Evolutionary conservation across 2,329 filamentous ascomycete genomes (phyloP).

Genomic region (Gaeumannomyces sp.): DNA sequence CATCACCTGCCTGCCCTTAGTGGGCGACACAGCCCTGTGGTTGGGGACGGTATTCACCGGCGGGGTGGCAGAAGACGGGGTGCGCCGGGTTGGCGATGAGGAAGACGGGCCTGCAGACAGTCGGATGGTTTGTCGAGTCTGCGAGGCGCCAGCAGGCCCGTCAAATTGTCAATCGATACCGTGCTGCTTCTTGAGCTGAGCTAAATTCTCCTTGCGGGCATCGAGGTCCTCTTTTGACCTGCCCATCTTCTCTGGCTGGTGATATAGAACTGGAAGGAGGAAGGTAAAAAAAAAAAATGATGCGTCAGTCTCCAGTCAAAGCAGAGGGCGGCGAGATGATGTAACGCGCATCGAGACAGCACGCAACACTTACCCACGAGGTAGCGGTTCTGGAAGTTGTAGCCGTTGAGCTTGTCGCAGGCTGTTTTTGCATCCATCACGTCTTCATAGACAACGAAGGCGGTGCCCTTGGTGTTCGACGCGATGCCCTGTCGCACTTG

Average conservation of each 20-base stretch:
- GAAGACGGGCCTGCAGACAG: slow-evolving; percentile 58
- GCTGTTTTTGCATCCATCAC: slow-evolving; percentile 98
- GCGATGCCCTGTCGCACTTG: slow-evolving; percentile 98
- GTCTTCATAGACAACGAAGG: slow-evolving; percentile 99
- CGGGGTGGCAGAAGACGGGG: slow-evolving; percentile 14
- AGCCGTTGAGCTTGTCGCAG: slow-evolving; percentile 99
- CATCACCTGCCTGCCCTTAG: slow-evolving; percentile 35
- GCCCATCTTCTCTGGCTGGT: slow-evolving; percentile 61
- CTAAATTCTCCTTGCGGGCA: slow-evolving; percentile 92
- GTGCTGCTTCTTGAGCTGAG: slow-evolving; percentile 95
- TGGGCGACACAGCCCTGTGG: slow-evolving; percentile 32
- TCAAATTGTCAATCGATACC: slow-evolving; percentile 94
- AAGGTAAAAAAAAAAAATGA: background rate
- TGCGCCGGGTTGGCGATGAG: slow-evolving; percentile 34
- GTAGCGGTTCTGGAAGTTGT: slow-evolving; percentile 99
- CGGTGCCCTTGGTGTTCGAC: slow-evolving; percentile 94
- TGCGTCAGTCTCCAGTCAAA: background rate
- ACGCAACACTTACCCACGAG: slow-evolving; percentile 71
- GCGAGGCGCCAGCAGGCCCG: slow-evolving; percentile 55
- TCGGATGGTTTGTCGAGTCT: slow-evolving; percentile 30
- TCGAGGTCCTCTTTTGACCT: slow-evolving; percentile 92
- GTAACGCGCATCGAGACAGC: background rate
- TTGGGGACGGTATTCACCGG: slow-evolving; percentile 7
- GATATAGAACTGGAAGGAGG: slow-evolving; percentile 46
- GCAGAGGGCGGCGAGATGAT: background rate